Evolutionary conservation across 352 stramenopile species (phyloP), one percentile per base, ranked within the genome.

Genomic region (Elongisporangium prolatum): DNA sequence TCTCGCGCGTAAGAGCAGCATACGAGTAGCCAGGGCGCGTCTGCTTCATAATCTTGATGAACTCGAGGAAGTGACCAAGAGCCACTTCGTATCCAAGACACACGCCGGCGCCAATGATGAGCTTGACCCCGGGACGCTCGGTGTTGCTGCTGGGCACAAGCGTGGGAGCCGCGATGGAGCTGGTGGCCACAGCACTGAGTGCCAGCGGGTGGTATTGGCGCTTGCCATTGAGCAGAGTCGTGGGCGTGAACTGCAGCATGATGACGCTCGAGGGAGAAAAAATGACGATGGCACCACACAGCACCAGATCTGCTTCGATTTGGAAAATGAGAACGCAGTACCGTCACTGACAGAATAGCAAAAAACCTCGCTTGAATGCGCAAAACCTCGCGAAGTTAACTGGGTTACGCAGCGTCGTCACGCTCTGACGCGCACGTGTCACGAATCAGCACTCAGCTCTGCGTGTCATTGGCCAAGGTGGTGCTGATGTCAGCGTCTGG

Each of bases 31-130:
- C 64, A 9, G 84, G 88, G 48, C 83, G 78, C 52, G 86, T 96
- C 72, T 97, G 87, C 75, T 97, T 97, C 71, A 93, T 88, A 76
- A 98, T 96, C 74, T 98, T 98, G 60, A 97, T 76, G 74, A 97
- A 98, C 68, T 98, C 93, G 24, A 98, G 67, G 70, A 89, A 93
- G 76, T 98, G 91, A 34, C 91, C 92, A 14, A 91, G 58, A 21
- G 80, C 80, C 50, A 92, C 74, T 75, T 98, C 93, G 67, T 95
- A 98, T 18, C 79, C 65, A 59, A 96, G 70, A 44, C 88, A 92
- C 16, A 98, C 89, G 21, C 78, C 75, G 17, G 84, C 84, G 25
- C 84, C 85, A 54, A 96, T 88, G 22, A 97, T 61, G 48, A 97
- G 70, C 79, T 97, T 95, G 44, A 87, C 64, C 5, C 69, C 72